These are phyloP conservation scores for Lachnellula willkommii DNA, from an alignment of 2,329 filamentous ascomycete genomes.

Conservation along the genomic window DNA sequence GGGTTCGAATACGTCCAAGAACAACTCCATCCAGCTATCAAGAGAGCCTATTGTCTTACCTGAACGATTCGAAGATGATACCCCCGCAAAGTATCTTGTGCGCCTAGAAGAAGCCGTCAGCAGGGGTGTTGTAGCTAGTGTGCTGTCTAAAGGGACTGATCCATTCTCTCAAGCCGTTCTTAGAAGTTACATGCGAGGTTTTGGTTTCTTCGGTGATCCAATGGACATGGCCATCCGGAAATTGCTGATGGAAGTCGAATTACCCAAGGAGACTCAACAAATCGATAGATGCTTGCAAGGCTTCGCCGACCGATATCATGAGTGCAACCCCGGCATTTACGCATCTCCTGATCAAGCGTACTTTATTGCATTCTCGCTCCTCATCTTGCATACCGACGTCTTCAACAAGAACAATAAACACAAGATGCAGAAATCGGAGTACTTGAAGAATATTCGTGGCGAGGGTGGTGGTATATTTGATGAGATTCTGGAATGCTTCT, in stretches of 20 bases:
- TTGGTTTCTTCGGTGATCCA: slow-evolving; percentile 91
- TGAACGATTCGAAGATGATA: slow-evolving; percentile 78
- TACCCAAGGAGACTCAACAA: slow-evolving; percentile 96
- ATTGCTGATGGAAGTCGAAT: slow-evolving; percentile 89
- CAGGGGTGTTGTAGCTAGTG: slow-evolving; percentile 76
- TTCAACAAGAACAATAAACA: slow-evolving; percentile 99
- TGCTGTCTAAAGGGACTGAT: slow-evolving; percentile 81
- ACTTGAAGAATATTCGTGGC: slow-evolving; percentile 87
- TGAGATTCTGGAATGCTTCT: slow-evolving; percentile 91
- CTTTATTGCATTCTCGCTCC: slow-evolving; percentile 92
- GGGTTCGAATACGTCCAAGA: slow-evolving; percentile 66
- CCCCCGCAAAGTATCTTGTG: slow-evolving; percentile 80
- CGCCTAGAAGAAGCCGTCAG: slow-evolving; percentile 76
- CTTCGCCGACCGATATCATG: slow-evolving; percentile 94
- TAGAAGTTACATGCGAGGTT: slow-evolving; percentile 90
- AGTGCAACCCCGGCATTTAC: slow-evolving; percentile 97
- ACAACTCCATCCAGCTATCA: slow-evolving; percentile 73
- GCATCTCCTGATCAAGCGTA: slow-evolving; percentile 90
- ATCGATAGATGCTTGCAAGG: slow-evolving; percentile 92
- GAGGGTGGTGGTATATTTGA: slow-evolving; percentile 74
- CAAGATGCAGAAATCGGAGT: slow-evolving; percentile 96
- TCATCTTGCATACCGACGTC: slow-evolving; percentile 96
- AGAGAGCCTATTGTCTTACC: slow-evolving; percentile 69
- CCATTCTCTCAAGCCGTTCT: slow-evolving; percentile 77
- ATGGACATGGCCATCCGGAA: slow-evolving; percentile 98